A percentile compares a stretch with the other conserved stretches of the same genome.
These are phyloP conservation scores for Xerocomus nothofagi DNA, from an alignment of 1,284 basidiomycete species.

Conservation along the genomic window DNA sequence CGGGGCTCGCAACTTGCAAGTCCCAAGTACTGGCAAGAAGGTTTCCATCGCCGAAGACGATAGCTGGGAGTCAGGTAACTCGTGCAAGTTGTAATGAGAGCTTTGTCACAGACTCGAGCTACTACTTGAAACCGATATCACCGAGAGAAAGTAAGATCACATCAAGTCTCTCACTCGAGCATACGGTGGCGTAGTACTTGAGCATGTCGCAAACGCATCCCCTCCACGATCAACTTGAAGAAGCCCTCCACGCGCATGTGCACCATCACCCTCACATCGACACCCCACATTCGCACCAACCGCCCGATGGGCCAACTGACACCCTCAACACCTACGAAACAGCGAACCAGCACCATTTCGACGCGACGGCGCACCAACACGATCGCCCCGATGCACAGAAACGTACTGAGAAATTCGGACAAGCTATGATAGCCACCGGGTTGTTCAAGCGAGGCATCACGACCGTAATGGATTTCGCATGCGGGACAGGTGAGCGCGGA, in stretches of 20 bases:
- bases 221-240: conserved; percentile 1
- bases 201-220: background rate
- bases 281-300: background rate
- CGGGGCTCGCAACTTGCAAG: too few species aligned
- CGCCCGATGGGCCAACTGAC: background rate
- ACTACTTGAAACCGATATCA: too few species aligned
- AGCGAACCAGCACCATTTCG: conserved; percentile 27
- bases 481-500: conserved; percentile 55
- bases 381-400: conserved; percentile 25
- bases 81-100: too few species aligned
- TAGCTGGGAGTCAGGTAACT: too few species aligned
- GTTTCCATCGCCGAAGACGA: too few species aligned
- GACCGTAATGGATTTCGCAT: conserved; percentile 67
- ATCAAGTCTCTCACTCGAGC: too few species aligned
- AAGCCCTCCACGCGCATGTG: background rate
- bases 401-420: conserved; percentile 37
- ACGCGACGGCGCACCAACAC: conserved; percentile 26
- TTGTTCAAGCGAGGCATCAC: conserved; percentile 57
- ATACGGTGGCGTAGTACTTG: too few species aligned
- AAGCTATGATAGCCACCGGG: conserved; percentile 46
- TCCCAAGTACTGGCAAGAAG: too few species aligned
- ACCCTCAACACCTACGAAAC: conserved; percentile 12
- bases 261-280: background rate
- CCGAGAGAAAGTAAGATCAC: too few species aligned
- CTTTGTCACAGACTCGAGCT: too few species aligned